These are phyloP conservation scores for Hibiscus tridactylites DNA, from an alignment of 345 rosid species.

Conservation along the genomic window DNA sequence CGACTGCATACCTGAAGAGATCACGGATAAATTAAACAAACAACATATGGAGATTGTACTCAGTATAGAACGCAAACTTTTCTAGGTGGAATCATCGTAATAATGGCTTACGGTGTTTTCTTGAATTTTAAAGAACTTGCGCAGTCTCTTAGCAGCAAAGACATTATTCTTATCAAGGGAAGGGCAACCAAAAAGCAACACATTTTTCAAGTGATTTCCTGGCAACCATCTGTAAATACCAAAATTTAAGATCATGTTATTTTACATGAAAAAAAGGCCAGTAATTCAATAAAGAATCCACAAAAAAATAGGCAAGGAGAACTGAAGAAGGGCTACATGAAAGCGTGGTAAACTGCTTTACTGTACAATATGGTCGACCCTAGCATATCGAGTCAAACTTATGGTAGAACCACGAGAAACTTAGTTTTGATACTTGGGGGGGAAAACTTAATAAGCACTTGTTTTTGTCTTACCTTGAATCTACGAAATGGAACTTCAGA, in stretches of 20 bases:
- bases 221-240: constrained; percentile 64
- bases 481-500: too few relatives aligned
- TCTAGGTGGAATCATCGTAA: neutral
- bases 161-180: constrained; percentile 35
- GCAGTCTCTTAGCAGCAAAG: constrained; percentile 66
- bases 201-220: constrained; percentile 56
- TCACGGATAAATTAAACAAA: neutral
- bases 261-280: neutral
- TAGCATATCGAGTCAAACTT: neutral
- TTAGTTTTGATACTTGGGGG: neutral
- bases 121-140: constrained; percentile 48
- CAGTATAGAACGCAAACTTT: neutral
- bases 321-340: neutral
- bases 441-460: too few relatives aligned
- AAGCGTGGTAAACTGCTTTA: neutral
- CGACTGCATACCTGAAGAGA: constrained; percentile 56
- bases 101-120: constrained; percentile 52
- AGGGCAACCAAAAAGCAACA: constrained; percentile 72
- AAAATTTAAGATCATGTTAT: neutral
- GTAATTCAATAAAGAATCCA: neutral
- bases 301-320: neutral
- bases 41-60: neutral
- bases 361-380: neutral
- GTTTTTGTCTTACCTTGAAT: too few relatives aligned
- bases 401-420: neutral